Conservation (phyloP, 164 flowering plant genomes). For the Saururus chinensis region DNA sequence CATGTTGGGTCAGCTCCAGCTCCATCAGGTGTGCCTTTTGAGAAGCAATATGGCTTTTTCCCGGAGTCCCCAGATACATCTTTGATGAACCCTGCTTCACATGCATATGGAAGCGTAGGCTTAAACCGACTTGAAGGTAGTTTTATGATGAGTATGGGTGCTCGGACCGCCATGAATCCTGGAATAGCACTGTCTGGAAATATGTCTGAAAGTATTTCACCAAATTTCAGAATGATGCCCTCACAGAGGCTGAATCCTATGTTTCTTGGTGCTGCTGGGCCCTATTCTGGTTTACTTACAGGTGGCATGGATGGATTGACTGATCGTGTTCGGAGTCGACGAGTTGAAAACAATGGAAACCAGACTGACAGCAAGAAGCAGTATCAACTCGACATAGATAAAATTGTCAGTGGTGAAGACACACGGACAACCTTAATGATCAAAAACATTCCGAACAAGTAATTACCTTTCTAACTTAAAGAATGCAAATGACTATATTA, state of each 20-base stretch:
- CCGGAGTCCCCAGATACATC: constrained; percentile 65
- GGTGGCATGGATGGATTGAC: constrained; percentile 34
- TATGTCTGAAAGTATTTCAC: constrained; percentile 54
- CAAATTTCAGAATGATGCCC: constrained; percentile 54
- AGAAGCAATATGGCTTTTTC: constrained; percentile 57
- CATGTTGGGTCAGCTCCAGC: constrained; percentile 80
- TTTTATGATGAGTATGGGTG: constrained; percentile 45
- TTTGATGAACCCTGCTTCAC: constrained; percentile 28
- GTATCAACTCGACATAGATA: constrained; percentile 87
- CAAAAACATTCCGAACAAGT: constrained; percentile 96
- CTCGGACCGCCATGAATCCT: constrained; percentile 32
- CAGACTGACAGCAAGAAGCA: constrained; percentile 69
- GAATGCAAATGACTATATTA: neutral
- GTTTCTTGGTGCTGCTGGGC: constrained; percentile 42
- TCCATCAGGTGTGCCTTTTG: constrained; percentile 69
- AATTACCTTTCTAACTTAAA: constrained; percentile 12
- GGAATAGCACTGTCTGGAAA: constrained; percentile 42
- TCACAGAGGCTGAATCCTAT: constrained; percentile 54
- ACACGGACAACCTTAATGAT: constrained; percentile 86
- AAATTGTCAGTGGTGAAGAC: constrained; percentile 74
- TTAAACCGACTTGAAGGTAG: constrained; percentile 38
- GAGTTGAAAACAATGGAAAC: constrained; percentile 47
- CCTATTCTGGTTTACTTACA: constrained; percentile 33
- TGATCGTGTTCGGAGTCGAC: constrained; percentile 59
- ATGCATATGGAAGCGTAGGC: constrained; percentile 38